Evolutionary conservation across 306 rosid genomes (phyloP).

Genomic region (Vigna mungo): DNA sequence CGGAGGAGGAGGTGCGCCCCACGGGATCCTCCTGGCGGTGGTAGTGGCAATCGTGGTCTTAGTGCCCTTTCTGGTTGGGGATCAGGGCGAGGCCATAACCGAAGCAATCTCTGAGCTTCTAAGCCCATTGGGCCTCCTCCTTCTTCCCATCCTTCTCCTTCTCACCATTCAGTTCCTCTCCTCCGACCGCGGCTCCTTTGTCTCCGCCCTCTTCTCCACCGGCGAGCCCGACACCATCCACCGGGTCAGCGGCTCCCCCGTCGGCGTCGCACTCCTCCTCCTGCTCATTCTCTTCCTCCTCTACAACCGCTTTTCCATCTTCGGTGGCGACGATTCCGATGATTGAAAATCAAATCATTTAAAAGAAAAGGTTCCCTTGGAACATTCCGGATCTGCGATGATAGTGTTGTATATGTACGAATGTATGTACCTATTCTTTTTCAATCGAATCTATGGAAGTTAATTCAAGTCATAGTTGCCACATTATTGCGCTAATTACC

Average conservation of each 20-base stretch:
- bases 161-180: conserved; percentile 90
- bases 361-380: not conserved
- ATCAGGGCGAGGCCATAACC: conserved; percentile 79
- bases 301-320: conserved; percentile 73
- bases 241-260: conserved; percentile 79
- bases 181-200: conserved; percentile 79
- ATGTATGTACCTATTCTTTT: not conserved
- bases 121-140: conserved; percentile 83
- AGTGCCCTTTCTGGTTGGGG: conserved; percentile 73
- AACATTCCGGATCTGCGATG: conserved; percentile 41
- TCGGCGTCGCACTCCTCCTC: conserved; percentile 86
- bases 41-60: conserved; percentile 68
- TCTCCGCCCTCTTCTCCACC: conserved; percentile 72
- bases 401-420: no score
- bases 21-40: conserved; percentile 68
- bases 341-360: conserved; percentile 48
- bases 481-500: no score
- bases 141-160: conserved; percentile 84
- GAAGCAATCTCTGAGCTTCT: conserved; percentile 76
- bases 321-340: conserved; percentile 75
- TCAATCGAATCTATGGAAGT: not conserved
- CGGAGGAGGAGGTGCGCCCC: conserved; percentile 60
- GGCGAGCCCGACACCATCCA: conserved; percentile 90
- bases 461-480: no score
- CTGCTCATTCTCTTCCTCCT: conserved; percentile 69